phyloP scores from a whole-genome alignment of 176 grass and related monocot species.

The Cenchrus fungigraminus region DNA sequence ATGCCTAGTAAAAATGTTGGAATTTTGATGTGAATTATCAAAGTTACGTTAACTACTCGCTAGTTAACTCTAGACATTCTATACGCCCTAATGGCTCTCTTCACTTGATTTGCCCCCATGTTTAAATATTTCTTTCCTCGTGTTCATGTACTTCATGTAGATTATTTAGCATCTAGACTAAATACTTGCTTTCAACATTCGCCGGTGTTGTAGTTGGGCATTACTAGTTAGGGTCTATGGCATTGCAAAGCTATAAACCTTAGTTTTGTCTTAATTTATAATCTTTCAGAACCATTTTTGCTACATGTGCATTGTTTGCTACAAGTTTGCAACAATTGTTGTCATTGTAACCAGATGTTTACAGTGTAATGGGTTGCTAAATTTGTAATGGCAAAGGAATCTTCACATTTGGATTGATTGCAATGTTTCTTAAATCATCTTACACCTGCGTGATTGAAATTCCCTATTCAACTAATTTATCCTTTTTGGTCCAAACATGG shows the following conservation, averaged over 20 bases:
- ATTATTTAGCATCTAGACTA: neutral
- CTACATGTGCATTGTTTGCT: neutral
- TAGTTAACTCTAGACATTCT: constrained; percentile 13
- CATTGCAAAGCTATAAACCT: neutral
- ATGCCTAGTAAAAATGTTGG: constrained; percentile 13
- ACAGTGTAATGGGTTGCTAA: neutral
- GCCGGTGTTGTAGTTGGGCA: neutral
- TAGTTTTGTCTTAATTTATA: constrained; percentile 6
- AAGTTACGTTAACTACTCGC: neutral
- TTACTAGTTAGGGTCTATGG: neutral
- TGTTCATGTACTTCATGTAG: neutral
- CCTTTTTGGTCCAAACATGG: neutral
- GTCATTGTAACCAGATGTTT: neutral
- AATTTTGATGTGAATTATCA: neutral
- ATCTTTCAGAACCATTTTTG: neutral
- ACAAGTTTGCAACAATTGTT: neutral
- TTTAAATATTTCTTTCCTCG: constrained; percentile 28
- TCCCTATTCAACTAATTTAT: neutral
- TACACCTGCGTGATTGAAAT: neutral
- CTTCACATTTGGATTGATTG: neutral
- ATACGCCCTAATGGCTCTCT: neutral
- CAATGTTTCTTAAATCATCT: neutral
- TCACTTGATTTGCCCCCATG: no score
- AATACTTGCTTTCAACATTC: neutral
- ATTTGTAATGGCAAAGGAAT: neutral